Evolutionary conservation across 1,284 basidiomycete genomes (phyloP).

Genomic region (Ceratobasidium sp.): DNA sequence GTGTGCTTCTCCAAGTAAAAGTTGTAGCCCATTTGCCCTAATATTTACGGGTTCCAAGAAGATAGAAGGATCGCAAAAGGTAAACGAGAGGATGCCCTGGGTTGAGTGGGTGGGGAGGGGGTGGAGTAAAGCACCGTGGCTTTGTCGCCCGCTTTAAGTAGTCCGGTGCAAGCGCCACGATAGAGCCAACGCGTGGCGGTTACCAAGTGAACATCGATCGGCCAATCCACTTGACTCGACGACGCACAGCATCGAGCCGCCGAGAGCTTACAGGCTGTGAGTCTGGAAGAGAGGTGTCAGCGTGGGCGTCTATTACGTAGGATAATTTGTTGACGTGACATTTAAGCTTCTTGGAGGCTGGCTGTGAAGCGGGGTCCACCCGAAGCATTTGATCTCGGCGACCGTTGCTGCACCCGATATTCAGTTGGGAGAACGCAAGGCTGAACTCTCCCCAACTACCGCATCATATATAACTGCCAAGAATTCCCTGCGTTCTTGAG

Average conservation of each 20-base stretch:
- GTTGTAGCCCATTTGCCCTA: slow-evolving; percentile 26
- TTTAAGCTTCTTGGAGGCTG: not conserved
- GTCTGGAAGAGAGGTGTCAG: not conserved
- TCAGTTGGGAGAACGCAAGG: too few species aligned
- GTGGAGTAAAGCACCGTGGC: not conserved
- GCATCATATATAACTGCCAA: too few species aligned
- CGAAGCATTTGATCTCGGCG: too few species aligned
- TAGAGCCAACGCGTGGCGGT: slow-evolving; percentile 4
- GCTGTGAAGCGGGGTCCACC: too few species aligned
- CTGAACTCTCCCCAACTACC: too few species aligned
- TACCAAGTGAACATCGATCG: slow-evolving; percentile 6
- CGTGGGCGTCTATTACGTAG: slow-evolving; percentile 14
- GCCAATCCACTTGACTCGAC: not conserved
- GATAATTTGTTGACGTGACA: not conserved
- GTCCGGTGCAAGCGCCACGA: slow-evolving; percentile 1
- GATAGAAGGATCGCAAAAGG: too few species aligned
- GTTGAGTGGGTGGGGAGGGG: not conserved
- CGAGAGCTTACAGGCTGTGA: not conserved
- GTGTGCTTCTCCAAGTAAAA: slow-evolving; percentile 10
- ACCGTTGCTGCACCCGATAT: too few species aligned
- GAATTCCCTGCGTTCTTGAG: too few species aligned
- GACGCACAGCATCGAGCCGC: slow-evolving; percentile 13
- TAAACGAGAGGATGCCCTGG: too few species aligned
- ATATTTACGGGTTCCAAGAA: too few species aligned
- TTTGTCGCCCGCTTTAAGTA: not conserved